Evolutionary conservation across 257 asterid species (phyloP).

Genomic region (Marsdenia floribunda): DNA sequence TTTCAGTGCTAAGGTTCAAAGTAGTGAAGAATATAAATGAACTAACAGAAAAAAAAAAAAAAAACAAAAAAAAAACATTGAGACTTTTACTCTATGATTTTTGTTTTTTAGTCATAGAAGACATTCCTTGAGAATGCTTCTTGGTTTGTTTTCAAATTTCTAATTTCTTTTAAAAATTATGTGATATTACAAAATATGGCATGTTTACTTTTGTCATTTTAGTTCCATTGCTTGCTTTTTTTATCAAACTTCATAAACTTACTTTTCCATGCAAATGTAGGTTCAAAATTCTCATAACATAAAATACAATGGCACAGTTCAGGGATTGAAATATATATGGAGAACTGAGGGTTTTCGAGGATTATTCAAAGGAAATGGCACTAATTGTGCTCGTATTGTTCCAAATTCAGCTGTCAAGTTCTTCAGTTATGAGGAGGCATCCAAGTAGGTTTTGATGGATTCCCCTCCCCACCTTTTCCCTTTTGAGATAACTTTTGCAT

Average conservation of each 20-base stretch:
- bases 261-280: constrained; percentile 26
- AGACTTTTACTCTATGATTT: not conserved
- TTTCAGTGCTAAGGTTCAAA: not conserved
- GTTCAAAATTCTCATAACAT: constrained; percentile 82
- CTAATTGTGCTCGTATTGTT: constrained; percentile 83
- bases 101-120: not conserved
- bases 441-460: constrained; percentile 47
- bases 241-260: not conserved
- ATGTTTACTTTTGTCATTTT: not conserved
- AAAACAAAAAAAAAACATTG: not conserved
- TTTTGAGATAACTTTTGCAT: not conserved
- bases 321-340: constrained; percentile 71
- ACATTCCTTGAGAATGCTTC: not conserved
- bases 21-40: not conserved
- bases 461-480: not conserved
- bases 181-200: constrained; percentile 1
- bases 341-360: constrained; percentile 75
- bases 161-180: not conserved
- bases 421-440: constrained; percentile 96
- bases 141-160: not conserved
- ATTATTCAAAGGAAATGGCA: constrained; percentile 78
- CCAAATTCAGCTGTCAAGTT: constrained; percentile 96
- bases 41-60: not conserved
- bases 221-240: not conserved
- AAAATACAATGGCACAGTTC: constrained; percentile 69